A percentile compares a stretch with the other conserved stretches of the same genome.
Conservation (phyloP, 1,284 basidiomycete genomes). For the Pseudozyma flocculosa region DNA sequence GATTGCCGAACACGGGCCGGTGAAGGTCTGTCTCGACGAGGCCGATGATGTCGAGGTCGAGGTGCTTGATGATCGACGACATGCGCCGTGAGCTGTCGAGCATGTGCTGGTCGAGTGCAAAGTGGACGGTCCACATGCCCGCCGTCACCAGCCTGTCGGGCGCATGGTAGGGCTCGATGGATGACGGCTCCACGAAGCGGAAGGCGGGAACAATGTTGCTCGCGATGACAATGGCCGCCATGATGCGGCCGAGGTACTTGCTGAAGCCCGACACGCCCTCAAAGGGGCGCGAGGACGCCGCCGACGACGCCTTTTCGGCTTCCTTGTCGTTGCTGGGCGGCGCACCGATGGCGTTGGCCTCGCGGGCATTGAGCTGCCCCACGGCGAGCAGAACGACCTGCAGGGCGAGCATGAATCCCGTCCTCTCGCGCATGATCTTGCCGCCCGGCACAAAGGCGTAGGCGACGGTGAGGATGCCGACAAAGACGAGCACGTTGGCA, state of each 20-base stretch:
- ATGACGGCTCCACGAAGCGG: conserved; percentile 63
- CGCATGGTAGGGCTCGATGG: conserved; percentile 69
- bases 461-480: conserved; percentile 73
- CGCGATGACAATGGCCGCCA: conserved; percentile 22
- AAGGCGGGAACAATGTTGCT: conserved; percentile 57
- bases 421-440: conserved; percentile 74
- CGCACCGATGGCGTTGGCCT: too few species aligned
- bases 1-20: conserved; percentile 83
- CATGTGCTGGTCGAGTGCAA: conserved; percentile 51
- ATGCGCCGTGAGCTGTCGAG: conserved; percentile 64
- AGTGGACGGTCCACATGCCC: conserved; percentile 77
- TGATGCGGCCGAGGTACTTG: conserved; percentile 20
- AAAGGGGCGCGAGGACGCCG: not conserved
- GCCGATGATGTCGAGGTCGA: conserved; percentile 58
- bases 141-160: conserved; percentile 74
- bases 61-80: conserved; percentile 66
- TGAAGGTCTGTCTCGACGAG: conserved; percentile 82
- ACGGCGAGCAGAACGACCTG: conserved; percentile 20
- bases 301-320: not conserved
- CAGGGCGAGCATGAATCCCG: conserved; percentile 61
- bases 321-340: too few species aligned
- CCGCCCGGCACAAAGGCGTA: conserved; percentile 93
- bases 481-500: conserved; percentile 42
- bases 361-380: conserved; percentile 21
- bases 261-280: conserved; percentile 24